Percentiles rank a stretch among this genome's conserved stretches.
Evolutionary conservation across 1,284 basidiomycete species (phyloP).

Genomic region (Marasmius fiardii): DNA sequence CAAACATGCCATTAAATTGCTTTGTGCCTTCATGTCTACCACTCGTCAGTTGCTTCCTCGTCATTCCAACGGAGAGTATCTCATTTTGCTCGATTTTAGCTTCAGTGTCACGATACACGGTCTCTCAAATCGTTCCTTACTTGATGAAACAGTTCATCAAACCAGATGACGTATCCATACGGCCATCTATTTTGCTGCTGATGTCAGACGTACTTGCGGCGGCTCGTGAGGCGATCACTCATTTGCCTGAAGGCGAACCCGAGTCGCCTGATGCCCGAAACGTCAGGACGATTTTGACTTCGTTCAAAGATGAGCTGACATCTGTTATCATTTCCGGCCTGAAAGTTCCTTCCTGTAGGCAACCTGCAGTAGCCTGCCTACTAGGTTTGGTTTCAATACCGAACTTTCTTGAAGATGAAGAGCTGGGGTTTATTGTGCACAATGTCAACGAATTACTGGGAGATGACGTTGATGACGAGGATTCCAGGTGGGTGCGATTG

Average conservation of each 20-base stretch:
- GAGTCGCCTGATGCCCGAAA: slow-evolving; percentile 23
- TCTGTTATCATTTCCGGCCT: slow-evolving; percentile 64
- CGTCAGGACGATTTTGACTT: slow-evolving; percentile 44
- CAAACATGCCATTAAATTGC: slow-evolving; percentile 76
- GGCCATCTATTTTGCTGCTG: slow-evolving; percentile 65
- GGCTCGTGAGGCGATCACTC: slow-evolving; percentile 37
- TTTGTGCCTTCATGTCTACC: slow-evolving; percentile 73
- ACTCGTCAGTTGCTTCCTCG: slow-evolving; percentile 57
- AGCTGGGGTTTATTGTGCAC: slow-evolving; percentile 78
- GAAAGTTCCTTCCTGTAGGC: slow-evolving; percentile 48
- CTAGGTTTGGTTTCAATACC: slow-evolving; percentile 63
- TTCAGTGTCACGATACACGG: slow-evolving; percentile 64
- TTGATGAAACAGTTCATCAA: slow-evolving; percentile 74
- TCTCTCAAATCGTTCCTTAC: slow-evolving; percentile 68
- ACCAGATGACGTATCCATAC: slow-evolving; percentile 74
- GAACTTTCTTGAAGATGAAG: slow-evolving; percentile 63
- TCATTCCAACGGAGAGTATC: not conserved
- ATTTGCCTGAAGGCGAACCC: slow-evolving; percentile 14
- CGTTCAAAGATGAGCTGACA: slow-evolving; percentile 76
- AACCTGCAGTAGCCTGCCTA: slow-evolving; percentile 61
- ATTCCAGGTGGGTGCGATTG: slow-evolving; percentile 33
- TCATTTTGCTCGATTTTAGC: slow-evolving; percentile 41
- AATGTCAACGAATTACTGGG: slow-evolving; percentile 72
- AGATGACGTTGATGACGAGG: slow-evolving; percentile 47
- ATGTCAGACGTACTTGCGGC: slow-evolving; percentile 60